phyloP scores from a whole-genome alignment of 345 rosid species.

The Trapa bicornis region DNA sequence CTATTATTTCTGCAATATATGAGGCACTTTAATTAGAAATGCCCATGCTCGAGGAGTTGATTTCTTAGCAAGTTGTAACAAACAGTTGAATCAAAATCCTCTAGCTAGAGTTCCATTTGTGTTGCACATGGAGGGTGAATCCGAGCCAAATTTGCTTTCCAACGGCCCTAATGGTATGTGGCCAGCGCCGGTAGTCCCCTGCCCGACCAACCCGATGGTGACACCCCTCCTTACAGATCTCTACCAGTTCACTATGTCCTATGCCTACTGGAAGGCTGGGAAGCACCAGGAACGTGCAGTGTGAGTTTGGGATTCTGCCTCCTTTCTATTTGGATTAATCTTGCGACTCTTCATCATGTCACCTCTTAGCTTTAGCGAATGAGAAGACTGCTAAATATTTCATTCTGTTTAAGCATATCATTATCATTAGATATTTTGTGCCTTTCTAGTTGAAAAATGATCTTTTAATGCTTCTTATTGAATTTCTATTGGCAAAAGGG shows the following conservation, averaged over 20 bases:
- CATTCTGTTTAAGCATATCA: neutral
- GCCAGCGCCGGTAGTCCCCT: constrained; percentile 22
- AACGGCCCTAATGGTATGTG: neutral
- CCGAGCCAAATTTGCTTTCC: constrained; percentile 8
- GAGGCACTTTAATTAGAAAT: no score
- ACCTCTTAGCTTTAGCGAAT: neutral
- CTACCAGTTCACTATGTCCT: constrained; percentile 97
- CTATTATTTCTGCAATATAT: no score
- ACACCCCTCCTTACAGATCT: constrained; percentile 94
- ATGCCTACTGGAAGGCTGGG: constrained; percentile 96
- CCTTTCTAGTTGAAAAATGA: neutral
- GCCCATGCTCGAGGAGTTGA: no score
- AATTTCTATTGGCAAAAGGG: neutral
- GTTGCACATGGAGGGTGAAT: constrained; percentile 14
- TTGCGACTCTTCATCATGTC: neutral
- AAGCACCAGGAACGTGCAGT: constrained; percentile 80
- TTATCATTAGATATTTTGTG: neutral
- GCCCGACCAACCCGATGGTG: constrained; percentile 92
- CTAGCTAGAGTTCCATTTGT: neutral
- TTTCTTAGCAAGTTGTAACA: no score
- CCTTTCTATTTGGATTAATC: neutral
- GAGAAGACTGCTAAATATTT: neutral
- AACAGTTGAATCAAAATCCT: neutral
- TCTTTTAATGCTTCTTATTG: neutral
- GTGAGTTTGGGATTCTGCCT: constrained; percentile 23